A percentile compares a stretch with the other conserved stretches of the same genome.
phyloP scores from a whole-genome alignment of 305 asterid species.

The Solanum aculeatissimum region DNA sequence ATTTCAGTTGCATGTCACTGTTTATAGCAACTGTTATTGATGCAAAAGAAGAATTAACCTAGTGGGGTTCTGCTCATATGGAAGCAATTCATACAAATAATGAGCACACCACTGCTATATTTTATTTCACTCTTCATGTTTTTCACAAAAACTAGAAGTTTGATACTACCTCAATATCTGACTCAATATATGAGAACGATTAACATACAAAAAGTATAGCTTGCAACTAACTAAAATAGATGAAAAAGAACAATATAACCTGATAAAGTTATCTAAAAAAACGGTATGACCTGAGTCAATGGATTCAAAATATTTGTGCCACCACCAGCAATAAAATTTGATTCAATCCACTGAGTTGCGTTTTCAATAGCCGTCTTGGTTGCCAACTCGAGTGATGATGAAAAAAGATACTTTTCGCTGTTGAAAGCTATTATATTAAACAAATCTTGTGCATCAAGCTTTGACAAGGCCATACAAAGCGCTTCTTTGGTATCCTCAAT shows the following conservation, averaged over 20 bases:
- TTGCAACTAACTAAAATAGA: background rate
- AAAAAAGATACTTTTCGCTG: slow-evolving; percentile 46
- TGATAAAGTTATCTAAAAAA: background rate
- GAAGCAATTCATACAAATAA: background rate
- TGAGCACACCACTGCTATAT: background rate
- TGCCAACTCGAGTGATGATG: slow-evolving; percentile 62
- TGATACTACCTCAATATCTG: background rate
- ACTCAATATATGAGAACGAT: background rate
- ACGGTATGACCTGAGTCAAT: slow-evolving; percentile 46
- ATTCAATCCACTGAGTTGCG: slow-evolving; percentile 58
- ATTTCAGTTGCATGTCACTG: background rate
- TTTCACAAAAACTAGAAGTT: background rate
- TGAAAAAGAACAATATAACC: background rate
- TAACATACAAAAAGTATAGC: background rate
- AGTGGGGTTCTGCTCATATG: background rate
- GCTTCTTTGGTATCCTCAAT: slow-evolving; percentile 76
- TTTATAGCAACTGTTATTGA: background rate
- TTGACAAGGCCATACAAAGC: slow-evolving; percentile 51
- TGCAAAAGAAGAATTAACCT: background rate
- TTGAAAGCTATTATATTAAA: slow-evolving; percentile 80
- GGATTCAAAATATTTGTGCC: slow-evolving; percentile 70
- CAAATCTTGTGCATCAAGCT: slow-evolving; percentile 55
- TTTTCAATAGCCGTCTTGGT: slow-evolving; percentile 44
- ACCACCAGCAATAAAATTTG: slow-evolving; percentile 79
- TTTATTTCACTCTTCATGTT: background rate